phyloP scores from a whole-genome alignment of 208 protist species.

The Trypanosoma rangeli region DNA sequence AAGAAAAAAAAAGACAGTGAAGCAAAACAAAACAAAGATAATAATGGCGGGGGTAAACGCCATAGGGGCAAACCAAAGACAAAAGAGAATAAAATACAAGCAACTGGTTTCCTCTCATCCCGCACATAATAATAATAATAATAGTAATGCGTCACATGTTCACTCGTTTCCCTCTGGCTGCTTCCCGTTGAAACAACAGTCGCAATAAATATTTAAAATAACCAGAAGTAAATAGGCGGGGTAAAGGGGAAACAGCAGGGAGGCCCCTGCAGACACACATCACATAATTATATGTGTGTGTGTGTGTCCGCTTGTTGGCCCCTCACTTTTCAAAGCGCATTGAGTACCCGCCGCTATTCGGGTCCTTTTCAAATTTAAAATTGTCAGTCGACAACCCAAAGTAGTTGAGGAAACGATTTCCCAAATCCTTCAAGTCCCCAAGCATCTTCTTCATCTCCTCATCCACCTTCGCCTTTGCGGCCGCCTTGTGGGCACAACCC shows the following conservation, averaged over 20 bases:
- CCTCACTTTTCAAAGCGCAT: slow-evolving; percentile 89
- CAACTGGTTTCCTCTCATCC: too few relatives aligned
- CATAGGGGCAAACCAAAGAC: not conserved
- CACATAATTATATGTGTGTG: too few relatives aligned
- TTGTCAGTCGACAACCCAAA: slow-evolving; percentile 97
- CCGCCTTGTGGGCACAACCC: slow-evolving; percentile 41
- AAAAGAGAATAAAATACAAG: not conserved
- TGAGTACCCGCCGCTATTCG: slow-evolving; percentile 90
- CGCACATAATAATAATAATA: too few relatives aligned
- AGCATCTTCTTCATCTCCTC: slow-evolving; percentile 95
- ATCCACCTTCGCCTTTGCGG: slow-evolving; percentile 87
- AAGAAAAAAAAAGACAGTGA: not conserved
- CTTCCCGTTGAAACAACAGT: too few relatives aligned
- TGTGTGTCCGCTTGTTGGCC: not conserved
- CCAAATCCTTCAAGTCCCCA: slow-evolving; percentile 95
- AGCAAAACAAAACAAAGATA: not conserved
- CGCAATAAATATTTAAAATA: too few relatives aligned
- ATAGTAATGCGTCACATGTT: too few relatives aligned
- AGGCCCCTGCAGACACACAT: not conserved
- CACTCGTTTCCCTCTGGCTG: too few relatives aligned
- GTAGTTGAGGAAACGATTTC: slow-evolving; percentile 95
- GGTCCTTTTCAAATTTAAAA: slow-evolving; percentile 97
- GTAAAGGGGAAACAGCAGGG: too few relatives aligned
- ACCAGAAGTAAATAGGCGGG: too few relatives aligned
- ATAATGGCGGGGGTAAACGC: not conserved